Percentiles rank a stretch among this genome's conserved stretches.
These are phyloP conservation scores for Epichloe scottii DNA, from an alignment of 2,329 filamentous ascomycete species.

Conservation along the genomic window DNA sequence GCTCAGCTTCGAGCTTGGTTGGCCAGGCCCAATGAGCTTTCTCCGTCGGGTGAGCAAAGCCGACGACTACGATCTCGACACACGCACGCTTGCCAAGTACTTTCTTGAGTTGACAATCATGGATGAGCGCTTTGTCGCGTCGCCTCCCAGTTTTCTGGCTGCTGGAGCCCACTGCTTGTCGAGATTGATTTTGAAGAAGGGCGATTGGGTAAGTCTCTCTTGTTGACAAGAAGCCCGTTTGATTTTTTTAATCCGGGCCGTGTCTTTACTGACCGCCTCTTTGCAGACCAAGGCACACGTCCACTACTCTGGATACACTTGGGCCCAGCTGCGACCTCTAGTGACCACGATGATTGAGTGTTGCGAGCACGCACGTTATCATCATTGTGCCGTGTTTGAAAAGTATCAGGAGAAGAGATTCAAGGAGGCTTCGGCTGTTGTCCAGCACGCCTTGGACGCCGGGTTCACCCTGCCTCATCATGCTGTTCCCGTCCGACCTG, in stretches of 20 bases:
- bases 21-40: constrained; percentile 99
- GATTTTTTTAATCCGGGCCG: neutral
- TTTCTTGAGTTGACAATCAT: constrained; percentile 94
- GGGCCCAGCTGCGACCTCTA: constrained; percentile 65
- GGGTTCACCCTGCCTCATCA: constrained; percentile 40
- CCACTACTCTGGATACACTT: constrained; percentile 90
- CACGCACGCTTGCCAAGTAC: constrained; percentile 90
- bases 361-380: constrained; percentile 66
- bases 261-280: neutral
- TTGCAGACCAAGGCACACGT: constrained; percentile 65
- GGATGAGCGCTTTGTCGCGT: constrained; percentile 93
- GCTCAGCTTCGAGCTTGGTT: constrained; percentile 89
- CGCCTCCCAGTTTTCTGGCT: constrained; percentile 78
- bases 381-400: constrained; percentile 78
- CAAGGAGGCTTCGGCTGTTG: constrained; percentile 71
- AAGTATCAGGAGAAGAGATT: constrained; percentile 86
- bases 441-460: constrained; percentile 58
- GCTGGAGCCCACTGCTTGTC: constrained; percentile 89
- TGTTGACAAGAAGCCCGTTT: no score
- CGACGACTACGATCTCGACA: constrained; percentile 94
- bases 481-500: constrained; percentile 24
- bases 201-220: constrained; percentile 66
- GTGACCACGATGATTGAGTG: constrained; percentile 75
- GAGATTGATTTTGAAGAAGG: constrained; percentile 78
- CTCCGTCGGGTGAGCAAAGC: constrained; percentile 94